Evolutionary conservation across 306 rosid species (phyloP), one percentile per base, ranked within the genome.

Genomic region (Chamaecrista fasciculata): DNA sequence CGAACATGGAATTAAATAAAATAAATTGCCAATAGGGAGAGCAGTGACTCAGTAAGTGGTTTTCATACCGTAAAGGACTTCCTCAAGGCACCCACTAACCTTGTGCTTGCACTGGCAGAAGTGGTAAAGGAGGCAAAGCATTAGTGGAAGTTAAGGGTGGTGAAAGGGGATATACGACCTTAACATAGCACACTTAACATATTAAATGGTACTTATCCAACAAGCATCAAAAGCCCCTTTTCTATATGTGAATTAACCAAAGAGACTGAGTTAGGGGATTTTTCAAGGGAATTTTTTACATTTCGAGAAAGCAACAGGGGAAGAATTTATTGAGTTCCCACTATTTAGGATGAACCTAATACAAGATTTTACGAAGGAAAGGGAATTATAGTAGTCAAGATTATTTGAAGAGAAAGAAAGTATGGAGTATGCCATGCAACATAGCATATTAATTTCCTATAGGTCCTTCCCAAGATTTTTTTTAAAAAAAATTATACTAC

Each of bases 21-120:
- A 31, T 33, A 33, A 8, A 33, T 1, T 33, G 36, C 36, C 36
- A n/a, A 42, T 26, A 26, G 4, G 36, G 25, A 47, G 59, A 42
- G 31, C 39, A 4, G 14, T 33, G 61, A 69, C 57, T 70, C 11
- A 1, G 42, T 52, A 25, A 43, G 67, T 50, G 26, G 16, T 24
- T 50, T 66, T 52, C 82, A 62, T 83, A 92, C 98, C 91, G 68
- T 73, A 52, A 78, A 11, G 43, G 98, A 80, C 77, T 79, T 92
- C 76, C 86, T 83, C 42, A 81, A 65, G 31, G 77, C 66, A 34
- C 71, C 79, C 39, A 44, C 69, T 67, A 59, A 51, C 76, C 71
- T 83, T 39, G 71, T 20, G 58, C 83, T 71, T 66, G 83, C 62
- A 85, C 86, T 82, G 19, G 76, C 73, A 43, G 80, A 70, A 78